Evolutionary conservation across 345 rosid species (phyloP).

Genomic region (Ceriops zippeliana): DNA sequence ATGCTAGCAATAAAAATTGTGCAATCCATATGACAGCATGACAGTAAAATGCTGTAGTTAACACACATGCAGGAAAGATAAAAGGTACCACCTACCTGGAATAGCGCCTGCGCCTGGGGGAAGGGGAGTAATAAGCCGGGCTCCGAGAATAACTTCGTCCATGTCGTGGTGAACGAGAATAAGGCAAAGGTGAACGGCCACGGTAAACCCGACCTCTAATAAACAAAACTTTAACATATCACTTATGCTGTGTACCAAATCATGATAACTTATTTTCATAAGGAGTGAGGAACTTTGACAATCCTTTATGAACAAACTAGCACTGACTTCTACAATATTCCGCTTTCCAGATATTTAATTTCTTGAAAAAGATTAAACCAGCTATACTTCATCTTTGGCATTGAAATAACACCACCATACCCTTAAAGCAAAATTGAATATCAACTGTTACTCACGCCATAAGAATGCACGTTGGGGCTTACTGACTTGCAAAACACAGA

Average conservation of each 20-base stretch:
- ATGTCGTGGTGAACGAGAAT: conserved; percentile 54
- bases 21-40: neutral
- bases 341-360: too few relatives aligned
- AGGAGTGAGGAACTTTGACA: neutral
- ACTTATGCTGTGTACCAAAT: neutral
- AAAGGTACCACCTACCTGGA: conserved; percentile 35
- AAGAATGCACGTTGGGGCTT: too few relatives aligned
- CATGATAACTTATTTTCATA: neutral
- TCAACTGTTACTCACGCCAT: too few relatives aligned
- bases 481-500: too few relatives aligned
- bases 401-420: too few relatives aligned
- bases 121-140: conserved; percentile 49
- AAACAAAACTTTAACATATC: neutral
- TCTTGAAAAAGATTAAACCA: too few relatives aligned
- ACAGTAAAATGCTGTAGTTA: neutral
- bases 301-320: neutral
- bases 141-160: conserved; percentile 51
- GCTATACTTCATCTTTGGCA: too few relatives aligned
- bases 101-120: conserved; percentile 47
- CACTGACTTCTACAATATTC: too few relatives aligned
- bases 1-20: neutral
- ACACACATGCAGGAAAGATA: neutral
- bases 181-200: conserved; percentile 45
- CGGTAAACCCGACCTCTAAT: conserved; percentile 43
- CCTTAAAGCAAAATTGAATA: too few relatives aligned